phyloP scores from a whole-genome alignment of 306 rosid genomes.

The Fagus sylvatica region DNA sequence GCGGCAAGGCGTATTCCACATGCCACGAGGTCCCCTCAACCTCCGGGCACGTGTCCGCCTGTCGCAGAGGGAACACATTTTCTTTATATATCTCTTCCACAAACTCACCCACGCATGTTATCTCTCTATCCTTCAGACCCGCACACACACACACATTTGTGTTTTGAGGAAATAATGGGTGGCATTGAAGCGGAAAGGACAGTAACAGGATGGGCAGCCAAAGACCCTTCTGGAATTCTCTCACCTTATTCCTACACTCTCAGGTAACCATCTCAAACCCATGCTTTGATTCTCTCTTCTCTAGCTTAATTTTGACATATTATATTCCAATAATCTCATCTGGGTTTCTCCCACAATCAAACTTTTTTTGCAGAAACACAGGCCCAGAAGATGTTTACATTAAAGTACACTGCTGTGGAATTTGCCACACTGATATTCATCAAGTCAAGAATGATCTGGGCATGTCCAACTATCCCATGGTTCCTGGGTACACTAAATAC shows the following conservation, averaged over 20 bases:
- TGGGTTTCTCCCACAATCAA: not conserved
- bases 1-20: too few relatives aligned
- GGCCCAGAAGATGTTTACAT: conserved; percentile 81
- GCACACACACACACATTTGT: not conserved
- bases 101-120: too few relatives aligned
- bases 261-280: conserved; percentile 34
- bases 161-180: conserved; percentile 41
- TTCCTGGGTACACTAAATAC: conserved; percentile 55
- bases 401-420: conserved; percentile 70
- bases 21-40: too few relatives aligned
- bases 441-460: conserved; percentile 80
- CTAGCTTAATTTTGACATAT: not conserved
- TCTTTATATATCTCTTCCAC: too few relatives aligned
- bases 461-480: conserved; percentile 87
- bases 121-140: not conserved
- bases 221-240: conserved; percentile 90
- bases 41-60: too few relatives aligned
- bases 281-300: not conserved
- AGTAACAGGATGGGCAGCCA: conserved; percentile 79
- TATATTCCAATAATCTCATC: not conserved
- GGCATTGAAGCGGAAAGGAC: conserved; percentile 57
- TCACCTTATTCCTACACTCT: conserved; percentile 64
- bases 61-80: too few relatives aligned
- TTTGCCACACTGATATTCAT: conserved; percentile 84
- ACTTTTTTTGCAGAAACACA: conserved; percentile 55